Conservation (phyloP, 768 basidiomycete species). For the Suillus lakei region DNA sequence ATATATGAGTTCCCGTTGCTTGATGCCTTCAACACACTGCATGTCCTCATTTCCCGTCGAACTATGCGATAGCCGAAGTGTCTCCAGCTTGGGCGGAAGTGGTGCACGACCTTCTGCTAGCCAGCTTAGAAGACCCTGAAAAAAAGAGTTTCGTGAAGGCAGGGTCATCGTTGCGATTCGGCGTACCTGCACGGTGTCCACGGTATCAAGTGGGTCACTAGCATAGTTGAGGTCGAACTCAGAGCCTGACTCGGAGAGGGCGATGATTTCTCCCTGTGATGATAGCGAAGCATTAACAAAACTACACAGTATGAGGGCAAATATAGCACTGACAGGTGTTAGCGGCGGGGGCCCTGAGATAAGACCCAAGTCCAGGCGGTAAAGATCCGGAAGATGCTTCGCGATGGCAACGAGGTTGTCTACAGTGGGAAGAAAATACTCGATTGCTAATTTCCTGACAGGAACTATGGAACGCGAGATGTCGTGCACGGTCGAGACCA, state of each 20-base stretch:
- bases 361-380: not conserved
- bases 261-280: not conserved
- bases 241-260: not conserved
- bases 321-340: not conserved
- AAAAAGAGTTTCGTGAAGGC: not conserved
- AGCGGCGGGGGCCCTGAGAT: not conserved
- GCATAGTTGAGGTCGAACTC: not conserved
- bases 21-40: not conserved
- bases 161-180: not conserved
- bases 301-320: not conserved
- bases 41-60: not conserved
- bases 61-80: constrained; percentile 3
- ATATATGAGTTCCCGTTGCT: not conserved
- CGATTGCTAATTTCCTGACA: not conserved
- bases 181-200: not conserved
- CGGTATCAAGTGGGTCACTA: not conserved
- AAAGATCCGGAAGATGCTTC: not conserved
- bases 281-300: not conserved
- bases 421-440: constrained; percentile 1
- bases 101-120: not conserved
- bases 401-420: not conserved
- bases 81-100: not conserved
- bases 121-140: not conserved
- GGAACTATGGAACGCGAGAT: constrained; percentile 1
- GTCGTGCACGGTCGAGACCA: not conserved